Percentiles rank a stretch among this genome's conserved stretches.
phyloP scores from a whole-genome alignment of 805 yeast genomes.

The Yamadazyma sp. region DNA sequence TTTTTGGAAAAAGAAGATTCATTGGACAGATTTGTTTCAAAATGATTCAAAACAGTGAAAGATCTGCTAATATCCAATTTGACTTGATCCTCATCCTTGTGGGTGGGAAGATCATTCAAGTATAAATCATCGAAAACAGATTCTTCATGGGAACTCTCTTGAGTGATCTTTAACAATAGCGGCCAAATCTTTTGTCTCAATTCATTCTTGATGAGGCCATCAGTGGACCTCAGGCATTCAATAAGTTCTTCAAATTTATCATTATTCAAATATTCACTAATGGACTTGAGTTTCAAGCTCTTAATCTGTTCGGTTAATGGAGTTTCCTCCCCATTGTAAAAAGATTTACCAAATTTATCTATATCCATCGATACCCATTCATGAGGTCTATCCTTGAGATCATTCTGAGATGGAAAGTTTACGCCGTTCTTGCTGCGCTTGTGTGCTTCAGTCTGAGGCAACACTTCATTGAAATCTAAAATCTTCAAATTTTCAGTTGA shows the following conservation, averaged over 20 bases:
- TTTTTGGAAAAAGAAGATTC: constrained; percentile 28
- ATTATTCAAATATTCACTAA: constrained; percentile 34
- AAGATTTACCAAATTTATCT: constrained; percentile 43
- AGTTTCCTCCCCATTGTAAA: constrained; percentile 36
- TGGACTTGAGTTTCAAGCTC: constrained; percentile 33
- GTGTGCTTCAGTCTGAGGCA: too few relatives aligned
- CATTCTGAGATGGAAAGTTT: too few relatives aligned
- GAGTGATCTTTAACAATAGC: constrained; percentile 32
- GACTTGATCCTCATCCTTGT: constrained; percentile 77
- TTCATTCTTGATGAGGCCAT: constrained; percentile 44
- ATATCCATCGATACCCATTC: constrained; percentile 55
- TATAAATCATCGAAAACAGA: constrained; percentile 19
- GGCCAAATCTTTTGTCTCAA: constrained; percentile 53
- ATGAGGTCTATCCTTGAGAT: constrained; percentile 15
- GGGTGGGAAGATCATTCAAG: constrained; percentile 39
- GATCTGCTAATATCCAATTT: constrained; percentile 74
- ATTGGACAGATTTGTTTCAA: constrained; percentile 14
- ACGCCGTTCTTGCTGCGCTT: too few relatives aligned
- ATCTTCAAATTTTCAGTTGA: too few relatives aligned
- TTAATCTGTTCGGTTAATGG: constrained; percentile 40
- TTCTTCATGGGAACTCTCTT: neutral
- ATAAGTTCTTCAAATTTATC: constrained; percentile 24
- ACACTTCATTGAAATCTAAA: too few relatives aligned
- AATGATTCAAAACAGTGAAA: constrained; percentile 42
- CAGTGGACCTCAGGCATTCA: constrained; percentile 40